phyloP scores from a whole-genome alignment of 306 rosid species.

The Cucurbita ficifolia region DNA sequence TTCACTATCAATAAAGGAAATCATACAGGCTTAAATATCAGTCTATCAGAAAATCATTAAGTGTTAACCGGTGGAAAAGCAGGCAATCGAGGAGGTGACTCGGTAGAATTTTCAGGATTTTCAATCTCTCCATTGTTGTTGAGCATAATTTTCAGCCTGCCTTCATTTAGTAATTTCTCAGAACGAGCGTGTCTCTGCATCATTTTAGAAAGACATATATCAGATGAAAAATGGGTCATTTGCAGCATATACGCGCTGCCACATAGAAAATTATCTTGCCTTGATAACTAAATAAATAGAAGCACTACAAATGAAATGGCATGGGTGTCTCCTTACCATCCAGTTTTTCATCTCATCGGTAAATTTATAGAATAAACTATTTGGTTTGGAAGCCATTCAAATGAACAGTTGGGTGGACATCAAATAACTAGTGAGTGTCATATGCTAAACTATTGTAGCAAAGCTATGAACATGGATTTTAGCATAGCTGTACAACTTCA shows the following conservation, averaged over 20 bases:
- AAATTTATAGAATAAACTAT: too few relatives aligned
- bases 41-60: not conserved
- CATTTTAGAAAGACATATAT: not conserved
- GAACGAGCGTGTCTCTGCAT: conserved; percentile 79
- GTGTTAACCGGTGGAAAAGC: conserved; percentile 39
- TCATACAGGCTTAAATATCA: not conserved
- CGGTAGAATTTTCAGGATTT: conserved; percentile 32
- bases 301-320: too few relatives aligned
- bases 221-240: not conserved
- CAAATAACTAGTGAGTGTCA: not conserved
- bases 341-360: too few relatives aligned
- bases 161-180: conserved; percentile 52
- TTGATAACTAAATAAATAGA: not conserved
- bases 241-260: not conserved
- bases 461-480: not conserved
- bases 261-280: not conserved
- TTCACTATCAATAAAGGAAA: not conserved
- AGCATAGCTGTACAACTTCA: not conserved
- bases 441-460: not conserved
- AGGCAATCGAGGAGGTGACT: conserved; percentile 18
- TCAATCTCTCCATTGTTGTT: conserved; percentile 72
- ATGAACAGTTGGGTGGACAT: not conserved
- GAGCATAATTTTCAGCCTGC: conserved; percentile 60
- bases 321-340: too few relatives aligned
- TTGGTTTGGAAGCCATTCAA: too few relatives aligned